Conservation (phyloP, 2,329 filamentous ascomycete species). For the Fusarium multiceps region DNA sequence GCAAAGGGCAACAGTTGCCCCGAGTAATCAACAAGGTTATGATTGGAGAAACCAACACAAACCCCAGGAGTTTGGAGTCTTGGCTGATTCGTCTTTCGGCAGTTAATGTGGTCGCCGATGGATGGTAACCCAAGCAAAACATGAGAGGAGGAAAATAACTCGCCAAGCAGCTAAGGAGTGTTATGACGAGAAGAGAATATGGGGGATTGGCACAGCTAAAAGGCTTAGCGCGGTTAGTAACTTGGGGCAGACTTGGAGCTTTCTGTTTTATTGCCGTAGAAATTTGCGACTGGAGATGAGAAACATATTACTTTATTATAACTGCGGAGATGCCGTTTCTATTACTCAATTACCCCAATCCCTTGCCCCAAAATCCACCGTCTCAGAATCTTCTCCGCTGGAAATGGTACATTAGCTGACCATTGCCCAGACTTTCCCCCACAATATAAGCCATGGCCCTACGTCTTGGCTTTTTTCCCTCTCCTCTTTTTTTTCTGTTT, state of each 20-base stretch:
- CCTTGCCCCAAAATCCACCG: neutral
- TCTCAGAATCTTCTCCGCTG: neutral
- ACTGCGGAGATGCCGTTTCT: neutral
- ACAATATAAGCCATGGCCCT: constrained; percentile 12
- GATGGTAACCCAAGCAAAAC: neutral
- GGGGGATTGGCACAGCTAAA: neutral
- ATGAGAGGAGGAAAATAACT: constrained; percentile 4
- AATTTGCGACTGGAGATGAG: neutral
- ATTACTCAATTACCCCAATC: constrained; percentile 8
- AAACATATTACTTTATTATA: neutral
- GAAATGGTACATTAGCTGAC: neutral
- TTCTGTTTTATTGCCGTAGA: neutral
- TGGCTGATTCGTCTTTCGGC: constrained; percentile 8
- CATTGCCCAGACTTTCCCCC: neutral
- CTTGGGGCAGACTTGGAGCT: neutral
- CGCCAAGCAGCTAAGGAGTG: constrained; percentile 8
- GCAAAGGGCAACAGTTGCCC: neutral
- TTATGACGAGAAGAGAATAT: neutral
- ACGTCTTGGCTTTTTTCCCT: neutral
- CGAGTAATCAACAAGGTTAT: neutral
- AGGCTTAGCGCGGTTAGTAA: neutral
- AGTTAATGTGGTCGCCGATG: constrained; percentile 19
- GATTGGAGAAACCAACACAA: neutral
- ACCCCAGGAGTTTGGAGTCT: constrained; percentile 6
- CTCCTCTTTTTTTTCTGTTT: neutral